Evolutionary conservation across 345 rosid species (phyloP), one percentile per base, ranked within the genome.

Genomic region (Noccaea caerulescens): DNA sequence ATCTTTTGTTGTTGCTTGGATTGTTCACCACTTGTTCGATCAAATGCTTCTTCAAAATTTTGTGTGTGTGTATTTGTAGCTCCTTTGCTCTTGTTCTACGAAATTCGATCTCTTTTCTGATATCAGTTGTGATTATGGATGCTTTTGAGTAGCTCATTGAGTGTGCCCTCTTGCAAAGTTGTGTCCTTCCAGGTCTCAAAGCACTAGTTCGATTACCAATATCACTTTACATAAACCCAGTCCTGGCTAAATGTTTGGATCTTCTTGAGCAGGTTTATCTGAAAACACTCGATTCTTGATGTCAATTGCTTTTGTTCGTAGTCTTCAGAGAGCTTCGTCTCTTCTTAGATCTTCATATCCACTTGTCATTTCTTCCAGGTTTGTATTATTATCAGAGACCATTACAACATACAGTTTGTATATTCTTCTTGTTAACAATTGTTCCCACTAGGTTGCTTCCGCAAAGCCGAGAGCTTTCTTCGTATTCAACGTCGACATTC

Each of bases 241-340:
- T 3, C 3, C 30, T 25, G 3, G 30, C 30, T 25, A 27, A 27
- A 27, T 27, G 4, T 27, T 27, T 27, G 30, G 30, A 27, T 27
- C 30, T 27, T 27, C 30, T 27, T 27, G 30, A 27, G 30, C 30
- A 27, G 30, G 30, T 3, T 27, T 27, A 27, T 27, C 3, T 27
- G 30, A 27, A 27, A 27, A 20, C 30, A 27, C 30, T 27, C 30
- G 30, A 27, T 27, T 27, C 23, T 58, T 49, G 16, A 82, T 80
- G 85, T 81, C 84, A 14, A 80, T 66, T n/a, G 45, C 54, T 39
- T 43, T 72, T 32, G 44, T 72, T 65, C 71, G 84, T 57, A 14
- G 49, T 44, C 44, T 81, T 34, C 75, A 62, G 18, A 75, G 72
- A 75, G 61, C 65, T 68, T 77, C 72, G 51, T 82, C 77, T 10